Evolutionary conservation across 331 rosid genomes (phyloP).

Genomic region (Saraca asoca): DNA sequence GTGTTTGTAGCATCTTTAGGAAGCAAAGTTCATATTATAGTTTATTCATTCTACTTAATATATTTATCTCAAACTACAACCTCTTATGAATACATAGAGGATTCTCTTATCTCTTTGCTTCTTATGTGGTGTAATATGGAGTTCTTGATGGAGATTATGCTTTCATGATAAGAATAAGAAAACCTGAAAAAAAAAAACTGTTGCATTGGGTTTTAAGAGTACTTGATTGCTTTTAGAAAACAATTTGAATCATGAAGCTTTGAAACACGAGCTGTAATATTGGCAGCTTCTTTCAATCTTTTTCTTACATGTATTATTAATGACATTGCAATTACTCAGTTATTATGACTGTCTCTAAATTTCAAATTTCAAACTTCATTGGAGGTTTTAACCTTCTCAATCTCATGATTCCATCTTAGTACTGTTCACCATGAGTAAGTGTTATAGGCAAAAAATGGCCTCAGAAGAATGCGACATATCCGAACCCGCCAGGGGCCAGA

Average conservation of each 20-base stretch:
- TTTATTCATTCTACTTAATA: background rate
- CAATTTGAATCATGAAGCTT: conserved; percentile 8
- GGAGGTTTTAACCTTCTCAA: too few relatives aligned
- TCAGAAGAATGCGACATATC: too few relatives aligned
- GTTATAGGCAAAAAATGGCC: too few relatives aligned
- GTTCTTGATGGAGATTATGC: background rate
- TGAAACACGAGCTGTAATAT: conserved; percentile 7
- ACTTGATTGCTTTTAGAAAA: conserved; percentile 6
- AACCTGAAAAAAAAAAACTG: background rate
- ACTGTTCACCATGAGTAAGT: too few relatives aligned
- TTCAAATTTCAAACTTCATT: too few relatives aligned
- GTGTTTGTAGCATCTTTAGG: conserved; percentile 6
- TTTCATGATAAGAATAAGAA: background rate
- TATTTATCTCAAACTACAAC: conserved; percentile 1
- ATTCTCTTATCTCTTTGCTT: background rate
- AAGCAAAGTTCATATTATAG: conserved; percentile 9
- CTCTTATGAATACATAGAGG: background rate
- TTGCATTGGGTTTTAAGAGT: conserved; percentile 6
- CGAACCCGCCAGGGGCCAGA: too few relatives aligned
- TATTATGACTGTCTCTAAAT: too few relatives aligned
- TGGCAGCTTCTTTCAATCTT: background rate
- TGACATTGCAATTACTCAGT: too few relatives aligned
- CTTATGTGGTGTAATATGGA: background rate
- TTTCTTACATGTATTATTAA: background rate
- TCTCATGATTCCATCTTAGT: too few relatives aligned